These are phyloP conservation scores for Hypoxylon sp. DNA, from an alignment of 2,329 filamentous ascomycete genomes.

Conservation along the genomic window DNA sequence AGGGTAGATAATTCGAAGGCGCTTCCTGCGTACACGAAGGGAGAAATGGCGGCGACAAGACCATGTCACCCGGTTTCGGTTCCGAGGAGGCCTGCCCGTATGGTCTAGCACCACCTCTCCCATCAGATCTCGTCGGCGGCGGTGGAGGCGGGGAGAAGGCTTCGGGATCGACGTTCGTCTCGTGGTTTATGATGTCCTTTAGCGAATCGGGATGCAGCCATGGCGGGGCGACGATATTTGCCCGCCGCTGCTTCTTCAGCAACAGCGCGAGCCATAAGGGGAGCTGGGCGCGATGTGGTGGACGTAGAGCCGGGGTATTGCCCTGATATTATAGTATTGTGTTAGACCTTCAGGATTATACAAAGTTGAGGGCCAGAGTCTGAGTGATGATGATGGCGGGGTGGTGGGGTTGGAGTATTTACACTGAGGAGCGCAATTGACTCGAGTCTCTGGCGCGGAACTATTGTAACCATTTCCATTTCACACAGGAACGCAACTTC, in stretches of 20 bases:
- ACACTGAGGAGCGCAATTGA: constrained; percentile 88
- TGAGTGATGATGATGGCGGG: constrained; percentile 40
- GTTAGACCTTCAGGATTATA: constrained; percentile 21
- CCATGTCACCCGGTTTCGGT: constrained; percentile 40
- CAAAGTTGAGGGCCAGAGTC: constrained; percentile 24
- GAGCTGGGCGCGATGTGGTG: constrained; percentile 82
- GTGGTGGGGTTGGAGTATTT: constrained; percentile 57
- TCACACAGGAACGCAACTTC: constrained; percentile 97
- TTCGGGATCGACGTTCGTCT: constrained; percentile 78
- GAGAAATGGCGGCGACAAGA: constrained; percentile 81
- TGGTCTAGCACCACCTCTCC: constrained; percentile 59
- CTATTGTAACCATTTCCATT: constrained; percentile 95
- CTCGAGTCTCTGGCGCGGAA: constrained; percentile 92
- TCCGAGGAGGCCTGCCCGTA: constrained; percentile 53
- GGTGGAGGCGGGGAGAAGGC: constrained; percentile 85
- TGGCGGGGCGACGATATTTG: constrained; percentile 90
- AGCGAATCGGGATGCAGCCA: constrained; percentile 88
- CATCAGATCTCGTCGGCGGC: constrained; percentile 68
- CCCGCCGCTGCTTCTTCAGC: constrained; percentile 92
- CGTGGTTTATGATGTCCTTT: constrained; percentile 81
- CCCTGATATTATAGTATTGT: constrained; percentile 69
- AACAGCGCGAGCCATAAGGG: constrained; percentile 96
- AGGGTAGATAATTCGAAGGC: constrained; percentile 81
- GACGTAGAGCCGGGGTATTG: constrained; percentile 79
- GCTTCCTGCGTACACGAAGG: constrained; percentile 79